Evolutionary conservation across 495 filamentous ascomycete genomes (phyloP).

Genomic region (Mytilinidion resinicola): DNA sequence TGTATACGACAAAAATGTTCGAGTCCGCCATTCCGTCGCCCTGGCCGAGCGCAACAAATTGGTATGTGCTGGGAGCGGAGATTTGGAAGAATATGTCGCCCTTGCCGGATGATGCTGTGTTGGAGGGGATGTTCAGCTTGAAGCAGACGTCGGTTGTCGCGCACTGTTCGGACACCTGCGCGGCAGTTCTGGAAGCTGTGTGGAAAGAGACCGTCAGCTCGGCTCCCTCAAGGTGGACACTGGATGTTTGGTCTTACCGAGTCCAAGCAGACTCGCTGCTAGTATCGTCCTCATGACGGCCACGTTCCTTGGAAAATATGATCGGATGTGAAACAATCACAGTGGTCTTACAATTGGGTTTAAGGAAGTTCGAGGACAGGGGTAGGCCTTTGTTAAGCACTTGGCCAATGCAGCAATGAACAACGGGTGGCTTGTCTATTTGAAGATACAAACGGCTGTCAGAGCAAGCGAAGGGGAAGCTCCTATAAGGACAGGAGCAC

Average conservation of each 20-base stretch:
- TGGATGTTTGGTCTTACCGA: background rate
- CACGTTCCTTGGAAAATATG: no score
- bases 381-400: no score
- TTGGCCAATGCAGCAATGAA: no score
- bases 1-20: slow-evolving; percentile 40
- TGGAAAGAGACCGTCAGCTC: background rate
- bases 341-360: no score
- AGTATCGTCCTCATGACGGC: background rate
- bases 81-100: slow-evolving; percentile 41
- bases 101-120: slow-evolving; percentile 30
- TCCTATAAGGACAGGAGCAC: no score
- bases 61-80: slow-evolving; percentile 32
- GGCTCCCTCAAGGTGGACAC: background rate
- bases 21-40: slow-evolving; percentile 32
- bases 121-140: slow-evolving; percentile 33
- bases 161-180: slow-evolving; percentile 22
- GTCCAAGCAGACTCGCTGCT: background rate
- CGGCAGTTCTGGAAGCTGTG: slow-evolving; percentile 21
- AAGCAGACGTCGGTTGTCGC: slow-evolving; percentile 31
- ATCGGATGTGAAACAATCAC: no score
- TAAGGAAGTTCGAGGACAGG: no score
- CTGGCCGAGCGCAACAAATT: slow-evolving; percentile 37
- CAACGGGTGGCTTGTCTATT: no score
- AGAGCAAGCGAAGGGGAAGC: no score
- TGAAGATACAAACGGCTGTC: no score